phyloP scores from a whole-genome alignment of 1,139 yeast species.

The Entelexis sorbosivorans region DNA sequence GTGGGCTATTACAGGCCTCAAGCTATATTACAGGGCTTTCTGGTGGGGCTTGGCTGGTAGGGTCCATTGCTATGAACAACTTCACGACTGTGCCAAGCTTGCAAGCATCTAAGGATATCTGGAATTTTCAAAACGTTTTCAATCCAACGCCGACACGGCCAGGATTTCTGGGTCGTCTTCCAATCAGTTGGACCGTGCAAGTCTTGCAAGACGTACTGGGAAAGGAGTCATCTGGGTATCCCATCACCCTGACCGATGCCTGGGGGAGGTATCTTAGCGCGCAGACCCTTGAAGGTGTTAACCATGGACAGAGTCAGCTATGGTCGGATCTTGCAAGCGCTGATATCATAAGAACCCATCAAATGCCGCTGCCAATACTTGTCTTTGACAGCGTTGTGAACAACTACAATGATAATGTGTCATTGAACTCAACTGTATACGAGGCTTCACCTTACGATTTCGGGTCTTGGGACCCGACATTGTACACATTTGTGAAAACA shows the following conservation, averaged over 20 bases:
- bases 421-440: constrained; percentile 60
- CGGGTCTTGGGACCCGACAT: constrained; percentile 81
- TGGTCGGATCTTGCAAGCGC: constrained; percentile 52
- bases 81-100: constrained; percentile 61
- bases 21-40: constrained; percentile 50
- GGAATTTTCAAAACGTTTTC: constrained; percentile 58
- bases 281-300: constrained; percentile 36
- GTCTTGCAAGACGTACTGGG: constrained; percentile 41
- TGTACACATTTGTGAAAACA: constrained; percentile 55
- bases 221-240: constrained; percentile 59
- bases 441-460: constrained; percentile 75
- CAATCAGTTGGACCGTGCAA: constrained; percentile 1
- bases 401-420: constrained; percentile 38
- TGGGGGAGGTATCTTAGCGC: constrained; percentile 79
- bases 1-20: constrained; percentile 64
- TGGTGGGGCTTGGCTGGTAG: constrained; percentile 59
- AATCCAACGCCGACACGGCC: constrained; percentile 26
- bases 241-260: constrained; percentile 61
- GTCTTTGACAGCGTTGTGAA: constrained; percentile 62
- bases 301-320: constrained; percentile 3
- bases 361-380: constrained; percentile 80
- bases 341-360: constrained; percentile 14
- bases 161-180: not conserved
- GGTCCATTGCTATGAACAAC: constrained; percentile 66
- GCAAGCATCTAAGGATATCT: constrained; percentile 38